These are phyloP conservation scores for Ganoderma sinense DNA, from an alignment of 1,284 basidiomycete species.

Conservation along the genomic window DNA sequence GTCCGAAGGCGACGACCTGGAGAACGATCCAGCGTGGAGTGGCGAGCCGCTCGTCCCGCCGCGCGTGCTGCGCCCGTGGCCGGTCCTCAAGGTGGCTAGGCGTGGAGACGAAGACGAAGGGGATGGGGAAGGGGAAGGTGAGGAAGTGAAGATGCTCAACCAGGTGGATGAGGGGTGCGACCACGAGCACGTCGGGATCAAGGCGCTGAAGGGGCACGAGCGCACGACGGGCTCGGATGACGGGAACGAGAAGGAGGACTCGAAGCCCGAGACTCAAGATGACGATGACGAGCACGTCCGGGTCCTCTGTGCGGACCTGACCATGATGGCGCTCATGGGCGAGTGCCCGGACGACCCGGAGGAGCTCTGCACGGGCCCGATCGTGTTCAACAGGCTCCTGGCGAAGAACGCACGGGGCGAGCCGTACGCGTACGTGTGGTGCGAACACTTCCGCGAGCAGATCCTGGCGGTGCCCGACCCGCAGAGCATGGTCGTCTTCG, in stretches of 20 bases:
- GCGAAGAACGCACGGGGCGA: background rate
- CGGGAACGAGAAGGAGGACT: background rate
- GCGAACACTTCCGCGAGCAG: constrained; percentile 20
- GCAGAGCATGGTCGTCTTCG: background rate
- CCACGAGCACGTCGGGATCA: constrained; percentile 22
- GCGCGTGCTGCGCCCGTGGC: constrained; percentile 34
- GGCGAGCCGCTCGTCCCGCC: constrained; percentile 29
- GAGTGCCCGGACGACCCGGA: constrained; percentile 13
- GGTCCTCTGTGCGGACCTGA: background rate
- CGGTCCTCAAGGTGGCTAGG: constrained; percentile 29
- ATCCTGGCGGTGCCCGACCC: background rate
- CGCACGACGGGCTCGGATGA: background rate
- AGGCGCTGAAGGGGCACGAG: background rate
- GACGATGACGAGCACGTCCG: background rate
- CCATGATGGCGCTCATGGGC: constrained; percentile 3
- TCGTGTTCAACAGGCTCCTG: constrained; percentile 6
- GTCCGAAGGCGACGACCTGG: constrained; percentile 28
- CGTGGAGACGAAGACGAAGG: background rate
- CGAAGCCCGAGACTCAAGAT: background rate
- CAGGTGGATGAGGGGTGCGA: constrained; percentile 28
- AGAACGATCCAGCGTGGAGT: constrained; percentile 12
- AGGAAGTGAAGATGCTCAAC: constrained; percentile 2
- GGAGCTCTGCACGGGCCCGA: constrained; percentile 16
- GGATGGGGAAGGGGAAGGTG: background rate
- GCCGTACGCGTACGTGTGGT: constrained; percentile 23